These are phyloP conservation scores for Lachancea kluyveri DNA, from an alignment of 805 yeast genomes.

Conservation along the genomic window DNA sequence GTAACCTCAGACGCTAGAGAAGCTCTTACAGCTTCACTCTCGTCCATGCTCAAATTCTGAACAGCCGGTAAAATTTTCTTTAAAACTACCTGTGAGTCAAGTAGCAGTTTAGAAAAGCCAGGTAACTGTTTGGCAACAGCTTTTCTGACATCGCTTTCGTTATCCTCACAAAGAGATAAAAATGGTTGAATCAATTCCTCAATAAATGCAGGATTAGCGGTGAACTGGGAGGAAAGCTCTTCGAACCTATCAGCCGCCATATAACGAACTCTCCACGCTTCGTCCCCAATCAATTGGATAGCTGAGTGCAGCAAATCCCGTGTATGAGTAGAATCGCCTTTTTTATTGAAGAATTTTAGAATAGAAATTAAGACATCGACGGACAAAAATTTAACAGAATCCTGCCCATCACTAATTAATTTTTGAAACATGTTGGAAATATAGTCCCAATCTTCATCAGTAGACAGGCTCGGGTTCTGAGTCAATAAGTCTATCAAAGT, in stretches of 20 bases:
- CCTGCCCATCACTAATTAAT: slow-evolving; percentile 81
- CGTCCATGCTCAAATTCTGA: slow-evolving; percentile 78
- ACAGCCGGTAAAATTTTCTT: slow-evolving; percentile 77
- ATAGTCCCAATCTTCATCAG: slow-evolving; percentile 65
- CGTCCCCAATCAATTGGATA: slow-evolving; percentile 70
- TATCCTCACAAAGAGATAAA: slow-evolving; percentile 74
- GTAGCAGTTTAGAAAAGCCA: slow-evolving; percentile 51
- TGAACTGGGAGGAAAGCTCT: slow-evolving; percentile 59
- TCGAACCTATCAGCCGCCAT: slow-evolving; percentile 96
- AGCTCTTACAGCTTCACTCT: slow-evolving; percentile 88
- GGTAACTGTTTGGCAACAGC: slow-evolving; percentile 92
- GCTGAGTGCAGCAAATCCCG: slow-evolving; percentile 60
- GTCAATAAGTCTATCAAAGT: slow-evolving; percentile 55
- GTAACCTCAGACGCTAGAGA: slow-evolving; percentile 87
- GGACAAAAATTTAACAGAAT: slow-evolving; percentile 84
- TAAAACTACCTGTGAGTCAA: slow-evolving; percentile 45
- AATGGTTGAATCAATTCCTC: slow-evolving; percentile 52
- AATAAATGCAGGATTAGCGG: slow-evolving; percentile 48
- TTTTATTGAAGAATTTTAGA: slow-evolving; percentile 56
- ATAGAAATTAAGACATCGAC: slow-evolving; percentile 85
- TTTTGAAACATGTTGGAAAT: slow-evolving; percentile 77
- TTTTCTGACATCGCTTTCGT: slow-evolving; percentile 94
- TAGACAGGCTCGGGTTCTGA: slow-evolving; percentile 38
- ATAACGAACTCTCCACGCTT: slow-evolving; percentile 97
- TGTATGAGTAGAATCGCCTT: slow-evolving; percentile 52